Percentiles rank a stretch among this genome's conserved stretches.
These are phyloP conservation scores for Kluyveromyces lactis DNA, from an alignment of 805 yeast genomes.

Conservation along the genomic window DNA sequence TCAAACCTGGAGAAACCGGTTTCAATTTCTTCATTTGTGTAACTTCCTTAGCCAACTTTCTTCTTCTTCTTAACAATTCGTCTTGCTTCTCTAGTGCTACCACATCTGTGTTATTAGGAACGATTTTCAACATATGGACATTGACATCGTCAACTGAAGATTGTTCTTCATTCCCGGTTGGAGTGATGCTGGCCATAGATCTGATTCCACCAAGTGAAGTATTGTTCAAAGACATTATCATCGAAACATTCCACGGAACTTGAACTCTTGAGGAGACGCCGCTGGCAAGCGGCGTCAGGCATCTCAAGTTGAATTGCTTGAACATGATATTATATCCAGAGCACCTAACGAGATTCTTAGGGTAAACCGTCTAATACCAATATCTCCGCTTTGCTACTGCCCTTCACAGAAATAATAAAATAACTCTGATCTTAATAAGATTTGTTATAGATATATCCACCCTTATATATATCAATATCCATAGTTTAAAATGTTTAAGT, in stretches of 20 bases:
- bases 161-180: not conserved
- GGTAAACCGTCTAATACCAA: no score
- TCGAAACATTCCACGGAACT: not conserved
- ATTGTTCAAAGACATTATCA: no score
- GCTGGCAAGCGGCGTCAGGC: not conserved
- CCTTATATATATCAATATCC: no score
- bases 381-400: no score
- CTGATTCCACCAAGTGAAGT: no score
- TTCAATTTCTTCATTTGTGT: conserved; percentile 68
- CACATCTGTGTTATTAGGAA: conserved; percentile 38
- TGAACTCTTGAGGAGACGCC: not conserved
- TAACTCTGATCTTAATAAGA: no score
- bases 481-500: no score
- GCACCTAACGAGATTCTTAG: no score
- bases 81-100: conserved; percentile 80
- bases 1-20: conserved; percentile 77
- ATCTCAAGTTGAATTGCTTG: not conserved
- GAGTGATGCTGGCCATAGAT: not conserved
- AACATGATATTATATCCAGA: not conserved
- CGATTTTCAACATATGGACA: conserved; percentile 29
- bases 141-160: conserved; percentile 5
- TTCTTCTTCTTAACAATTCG: conserved; percentile 58
- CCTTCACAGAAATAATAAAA: no score
- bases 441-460: no score
- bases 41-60: conserved; percentile 60